Percentiles rank a stretch among this genome's conserved stretches.
These are phyloP conservation scores for Vitis vinifera DNA, from an alignment of 164 flowering plant genomes.

Conservation along the genomic window ASM3070453v1 NC_081813.1:1911501-1912000, in stretches of 20 bases:
- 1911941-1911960: too few relatives aligned
- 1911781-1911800: too few relatives aligned
- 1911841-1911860: neutral
- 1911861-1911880: too few relatives aligned
- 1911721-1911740: constrained; percentile 73
- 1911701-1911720: constrained; percentile 91
- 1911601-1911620: constrained; percentile 94
- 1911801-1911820: neutral
- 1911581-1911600: constrained; percentile 96
- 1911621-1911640: constrained; percentile 97
- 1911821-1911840: neutral
- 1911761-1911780: neutral
- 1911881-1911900: too few relatives aligned
- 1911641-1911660: constrained; percentile 94
- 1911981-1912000: too few relatives aligned
- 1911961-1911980: too few relatives aligned
- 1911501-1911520: constrained; percentile 87
- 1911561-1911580: constrained; percentile 78
- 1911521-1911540: constrained; percentile 92
- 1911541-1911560: constrained; percentile 95
- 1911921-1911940: too few relatives aligned
- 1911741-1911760: neutral
- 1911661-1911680: constrained; percentile 97
- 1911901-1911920: too few relatives aligned
- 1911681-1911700: constrained; percentile 95